Conservation (phyloP, 129 eudicot genomes). For the Apium graveolens region DNA sequence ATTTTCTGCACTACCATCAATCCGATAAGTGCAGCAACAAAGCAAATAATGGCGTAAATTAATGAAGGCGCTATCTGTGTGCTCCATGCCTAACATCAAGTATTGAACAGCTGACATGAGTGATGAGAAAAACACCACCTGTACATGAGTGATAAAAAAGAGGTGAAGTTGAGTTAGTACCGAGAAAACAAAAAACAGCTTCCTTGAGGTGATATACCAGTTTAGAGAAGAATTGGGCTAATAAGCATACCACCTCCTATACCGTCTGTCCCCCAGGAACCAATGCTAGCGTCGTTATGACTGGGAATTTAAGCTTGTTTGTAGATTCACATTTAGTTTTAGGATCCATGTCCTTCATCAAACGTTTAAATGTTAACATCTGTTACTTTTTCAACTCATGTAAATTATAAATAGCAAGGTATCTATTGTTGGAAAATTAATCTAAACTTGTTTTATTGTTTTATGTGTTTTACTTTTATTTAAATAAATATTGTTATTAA, state of each 20-base stretch:
- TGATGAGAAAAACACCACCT: slow-evolving; percentile 64
- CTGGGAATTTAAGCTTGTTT: slow-evolving; percentile 25
- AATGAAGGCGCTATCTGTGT: slow-evolving; percentile 20
- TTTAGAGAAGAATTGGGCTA: slow-evolving; percentile 58
- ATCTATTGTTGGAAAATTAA: too few relatives aligned
- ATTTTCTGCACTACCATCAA: slow-evolving; percentile 34
- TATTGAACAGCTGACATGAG: slow-evolving; percentile 48
- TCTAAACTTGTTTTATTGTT: too few relatives aligned
- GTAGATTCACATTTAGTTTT: slow-evolving; percentile 1
- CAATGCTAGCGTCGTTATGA: slow-evolving; percentile 44
- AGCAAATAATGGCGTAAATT: slow-evolving; percentile 33
- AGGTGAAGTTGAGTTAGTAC: background rate
- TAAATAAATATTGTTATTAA: too few relatives aligned
- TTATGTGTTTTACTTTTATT: too few relatives aligned
- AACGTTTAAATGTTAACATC: background rate
- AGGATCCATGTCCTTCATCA: slow-evolving; percentile 23
- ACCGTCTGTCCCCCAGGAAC: slow-evolving; percentile 50
- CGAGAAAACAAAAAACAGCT: background rate
- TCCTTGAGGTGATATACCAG: slow-evolving; percentile 53
- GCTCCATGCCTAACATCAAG: slow-evolving; percentile 43
- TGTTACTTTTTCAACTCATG: background rate
- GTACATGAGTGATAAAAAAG: background rate
- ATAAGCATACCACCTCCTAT: slow-evolving; percentile 67
- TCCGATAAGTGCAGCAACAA: slow-evolving; percentile 35
- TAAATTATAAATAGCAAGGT: background rate